A percentile compares a stretch with the other conserved stretches of the same genome.
Evolutionary conservation across 768 basidiomycete genomes (phyloP).

Genomic region (Rhizopogon vulgaris): DNA sequence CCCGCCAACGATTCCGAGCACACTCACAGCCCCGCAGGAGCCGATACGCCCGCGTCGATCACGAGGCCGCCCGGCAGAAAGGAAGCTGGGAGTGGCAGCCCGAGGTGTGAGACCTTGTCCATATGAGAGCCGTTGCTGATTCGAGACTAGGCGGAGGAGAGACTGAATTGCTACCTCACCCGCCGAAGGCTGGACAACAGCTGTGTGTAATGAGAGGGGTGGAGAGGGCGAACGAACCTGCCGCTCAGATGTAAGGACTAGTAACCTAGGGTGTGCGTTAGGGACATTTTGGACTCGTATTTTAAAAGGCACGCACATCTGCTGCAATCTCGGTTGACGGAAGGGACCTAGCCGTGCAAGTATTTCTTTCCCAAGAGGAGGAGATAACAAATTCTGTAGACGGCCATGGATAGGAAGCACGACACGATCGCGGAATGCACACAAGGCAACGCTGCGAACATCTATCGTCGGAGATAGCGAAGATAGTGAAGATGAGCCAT

Average conservation of each 20-base stretch:
- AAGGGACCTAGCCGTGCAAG: slow-evolving; percentile 49
- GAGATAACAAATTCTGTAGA: slow-evolving; percentile 50
- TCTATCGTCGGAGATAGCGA: slow-evolving; percentile 56
- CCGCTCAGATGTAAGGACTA: slow-evolving; percentile 71
- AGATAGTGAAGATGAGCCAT: slow-evolving; percentile 15
- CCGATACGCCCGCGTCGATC: slow-evolving; percentile 77
- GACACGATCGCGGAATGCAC: slow-evolving; percentile 75
- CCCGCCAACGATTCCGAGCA: slow-evolving; percentile 25
- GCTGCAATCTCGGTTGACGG: slow-evolving; percentile 67
- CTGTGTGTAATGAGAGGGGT: slow-evolving; percentile 48
- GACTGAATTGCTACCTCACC: slow-evolving; percentile 66
- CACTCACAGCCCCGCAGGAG: slow-evolving; percentile 22
- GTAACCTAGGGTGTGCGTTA: slow-evolving; percentile 42
- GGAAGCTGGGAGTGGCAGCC: slow-evolving; percentile 51
- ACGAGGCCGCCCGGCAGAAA: slow-evolving; percentile 66
- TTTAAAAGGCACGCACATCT: slow-evolving; percentile 51
- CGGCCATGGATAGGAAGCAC: slow-evolving; percentile 59
- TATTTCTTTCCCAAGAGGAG: slow-evolving; percentile 49
- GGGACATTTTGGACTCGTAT: neutral
- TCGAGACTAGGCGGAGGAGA: slow-evolving; percentile 58
- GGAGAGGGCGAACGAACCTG: slow-evolving; percentile 48
- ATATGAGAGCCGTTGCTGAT: slow-evolving; percentile 33
- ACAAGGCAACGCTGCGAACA: slow-evolving; percentile 73
- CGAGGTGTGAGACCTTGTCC: slow-evolving; percentile 21
- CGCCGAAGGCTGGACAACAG: slow-evolving; percentile 48